Base-by-base conservation (phyloP, 192 early-diverging fungal genomes). In the Backusella tarrabulga region DNA sequence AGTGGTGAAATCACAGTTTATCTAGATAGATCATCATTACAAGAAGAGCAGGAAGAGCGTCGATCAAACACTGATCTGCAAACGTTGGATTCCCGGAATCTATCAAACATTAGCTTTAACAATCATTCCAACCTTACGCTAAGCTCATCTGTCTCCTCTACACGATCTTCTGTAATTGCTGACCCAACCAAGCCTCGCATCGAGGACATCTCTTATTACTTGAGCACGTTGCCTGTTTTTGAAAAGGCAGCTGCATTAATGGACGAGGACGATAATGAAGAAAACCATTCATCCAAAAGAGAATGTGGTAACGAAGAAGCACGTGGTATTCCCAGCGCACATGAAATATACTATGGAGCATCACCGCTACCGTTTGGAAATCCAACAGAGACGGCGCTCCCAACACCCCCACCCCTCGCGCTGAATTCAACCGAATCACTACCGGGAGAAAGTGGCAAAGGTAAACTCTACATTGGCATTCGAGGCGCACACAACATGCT, bases 381-480 rank as follows among this genome's bases (percentile, higher is more conserved):
- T 36, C 17, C 19, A 9, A 0, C 38, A 50, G 17, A 15, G 1
- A 23, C 14, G 0, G 8, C 46, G 6, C 34, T n/a, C 19, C 17
- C 29, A 56, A 6, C n/a, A 21, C 21, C 52, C 15, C 52, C 52
- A 17, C 19, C 19, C 7, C 6, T 54, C 2, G 4, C 11, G 29
- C 9, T 29, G 3, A 29, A 63, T 12, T 29, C 56, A 7, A n/a
- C 36, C 0, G 67, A 67, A 6, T 44, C 23, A 14, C 23, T 38
- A 32, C 63, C 67, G 11, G 68, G 19, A 12, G 52, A 12, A 0
- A 15, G 6, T 6, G 35, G 50, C 3, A 44, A 42, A 6, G 78
- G 78, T 0, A 79, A 74, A 23, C 26, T 79, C 21, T 79, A 79
- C 9, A 66, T 79, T 21, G 26, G 44, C 21, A 56, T 79, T 2